Percentiles rank a stretch among this genome's conserved stretches.
These are phyloP conservation scores for Penicillium paradoxum DNA, from an alignment of 495 filamentous ascomycete genomes.

Conservation along the genomic window DNA sequence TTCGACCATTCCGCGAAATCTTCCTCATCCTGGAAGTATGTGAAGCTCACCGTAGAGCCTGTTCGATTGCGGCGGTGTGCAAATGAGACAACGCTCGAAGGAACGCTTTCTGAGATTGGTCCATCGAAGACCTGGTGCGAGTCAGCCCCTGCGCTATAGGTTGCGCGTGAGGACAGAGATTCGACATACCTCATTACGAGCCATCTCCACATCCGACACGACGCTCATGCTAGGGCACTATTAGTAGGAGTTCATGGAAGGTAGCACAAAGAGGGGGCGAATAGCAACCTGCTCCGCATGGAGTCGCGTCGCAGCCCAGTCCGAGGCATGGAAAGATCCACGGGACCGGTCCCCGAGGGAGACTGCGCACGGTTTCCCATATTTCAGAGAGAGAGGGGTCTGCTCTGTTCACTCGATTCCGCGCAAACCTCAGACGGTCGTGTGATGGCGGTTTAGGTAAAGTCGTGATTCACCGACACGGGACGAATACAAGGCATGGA, in stretches of 20 bases:
- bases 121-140: conserved; percentile 74
- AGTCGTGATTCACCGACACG: background rate
- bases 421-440: background rate
- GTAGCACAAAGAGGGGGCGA: background rate
- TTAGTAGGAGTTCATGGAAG: conserved; percentile 15
- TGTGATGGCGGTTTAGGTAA: background rate
- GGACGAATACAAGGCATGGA: background rate
- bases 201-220: conserved; percentile 97
- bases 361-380: conserved; percentile 28
- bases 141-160: background rate
- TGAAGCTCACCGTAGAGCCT: conserved; percentile 82
- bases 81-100: conserved; percentile 84
- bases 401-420: background rate
- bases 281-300: conserved; percentile 64
- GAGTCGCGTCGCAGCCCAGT: conserved; percentile 53
- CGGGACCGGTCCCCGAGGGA: conserved; percentile 17
- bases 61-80: conserved; percentile 69
- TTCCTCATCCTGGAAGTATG: conserved; percentile 69
- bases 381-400: conserved; percentile 2
- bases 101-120: conserved; percentile 90
- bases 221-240: conserved; percentile 58
- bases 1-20: conserved; percentile 48
- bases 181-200: conserved; percentile 76
- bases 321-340: conserved; percentile 26
- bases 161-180: background rate